Percentiles rank a stretch among this genome's conserved stretches.
phyloP scores from a whole-genome alignment of 192 early-diverging fungal species.

The Coemansia sp. region DNA sequence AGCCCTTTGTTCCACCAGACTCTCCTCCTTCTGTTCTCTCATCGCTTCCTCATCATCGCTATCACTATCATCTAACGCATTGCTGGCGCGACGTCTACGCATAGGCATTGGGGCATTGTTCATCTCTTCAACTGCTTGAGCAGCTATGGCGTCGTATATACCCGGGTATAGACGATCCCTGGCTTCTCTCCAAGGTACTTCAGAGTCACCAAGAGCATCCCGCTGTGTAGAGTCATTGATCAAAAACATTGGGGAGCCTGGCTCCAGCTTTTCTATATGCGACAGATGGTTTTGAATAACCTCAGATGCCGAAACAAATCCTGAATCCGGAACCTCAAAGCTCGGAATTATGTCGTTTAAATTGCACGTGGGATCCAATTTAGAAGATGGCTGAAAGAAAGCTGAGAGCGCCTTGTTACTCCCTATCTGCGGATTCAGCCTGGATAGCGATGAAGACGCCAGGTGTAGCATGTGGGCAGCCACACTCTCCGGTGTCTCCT shows the following conservation, averaged over 20 bases:
- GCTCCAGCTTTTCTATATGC: slow-evolving; percentile 16
- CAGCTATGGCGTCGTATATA: slow-evolving; percentile 37
- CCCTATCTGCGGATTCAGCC: slow-evolving; percentile 22
- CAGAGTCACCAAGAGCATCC: slow-evolving; percentile 40
- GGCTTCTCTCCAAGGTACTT: slow-evolving; percentile 45
- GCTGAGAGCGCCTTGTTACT: slow-evolving; percentile 38
- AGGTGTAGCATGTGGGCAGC: slow-evolving; percentile 33
- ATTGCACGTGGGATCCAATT: slow-evolving; percentile 37
- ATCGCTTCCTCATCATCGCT: slow-evolving; percentile 6
- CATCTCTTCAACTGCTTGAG: slow-evolving; percentile 40
- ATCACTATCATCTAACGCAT: slow-evolving; percentile 17
- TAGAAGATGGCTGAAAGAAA: slow-evolving; percentile 37
- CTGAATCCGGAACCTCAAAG: slow-evolving; percentile 44
- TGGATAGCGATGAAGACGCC: slow-evolving; percentile 27
- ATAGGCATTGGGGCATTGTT: slow-evolving; percentile 30
- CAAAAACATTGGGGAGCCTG: slow-evolving; percentile 46
- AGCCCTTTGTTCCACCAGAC: neutral
- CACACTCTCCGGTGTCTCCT: slow-evolving; percentile 34
- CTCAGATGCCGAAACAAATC: slow-evolving; percentile 20
- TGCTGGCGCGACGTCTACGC: slow-evolving; percentile 12
- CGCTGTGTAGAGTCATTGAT: slow-evolving; percentile 19
- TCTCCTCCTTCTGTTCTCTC: neutral
- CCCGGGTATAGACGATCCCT: slow-evolving; percentile 19
- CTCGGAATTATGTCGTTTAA: slow-evolving; percentile 33
- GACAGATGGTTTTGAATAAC: slow-evolving; percentile 24